Percentiles rank a stretch among this genome's conserved stretches.
These are phyloP conservation scores for Chlorella sp. DNA, from an alignment of 139 green algal genomes.

Conservation along the genomic window DNA sequence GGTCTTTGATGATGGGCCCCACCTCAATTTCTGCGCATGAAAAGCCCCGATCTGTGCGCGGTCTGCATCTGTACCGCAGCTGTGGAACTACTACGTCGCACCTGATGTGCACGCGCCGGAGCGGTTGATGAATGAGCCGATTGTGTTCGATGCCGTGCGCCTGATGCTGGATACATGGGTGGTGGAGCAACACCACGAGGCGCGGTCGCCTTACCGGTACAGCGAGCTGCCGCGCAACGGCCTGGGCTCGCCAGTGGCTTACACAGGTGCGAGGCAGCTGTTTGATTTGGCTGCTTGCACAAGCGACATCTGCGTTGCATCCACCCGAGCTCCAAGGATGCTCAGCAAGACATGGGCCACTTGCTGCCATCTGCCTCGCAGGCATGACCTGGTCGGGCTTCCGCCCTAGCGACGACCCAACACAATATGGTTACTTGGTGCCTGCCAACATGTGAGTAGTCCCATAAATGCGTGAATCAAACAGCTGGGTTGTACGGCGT, in stretches of 20 bases:
- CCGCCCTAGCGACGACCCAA: conserved; percentile 65
- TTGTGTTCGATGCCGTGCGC: conserved; percentile 57
- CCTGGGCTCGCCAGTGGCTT: conserved; percentile 23
- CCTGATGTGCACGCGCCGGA: conserved; percentile 42
- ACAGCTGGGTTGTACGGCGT: too few species aligned
- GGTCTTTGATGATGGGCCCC: too few species aligned
- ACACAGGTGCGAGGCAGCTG: conserved; percentile 47
- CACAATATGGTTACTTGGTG: conserved; percentile 61
- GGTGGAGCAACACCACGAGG: conserved; percentile 65
- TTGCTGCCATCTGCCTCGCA: not conserved
- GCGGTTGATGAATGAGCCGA: conserved; percentile 34
- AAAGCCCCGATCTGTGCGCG: too few species aligned
- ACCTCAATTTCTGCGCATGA: too few species aligned
- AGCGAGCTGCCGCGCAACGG: conserved; percentile 58
- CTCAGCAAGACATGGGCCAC: too few species aligned
- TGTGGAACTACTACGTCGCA: conserved; percentile 67
- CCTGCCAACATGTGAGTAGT: conserved; percentile 64
- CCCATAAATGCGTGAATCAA: too few species aligned
- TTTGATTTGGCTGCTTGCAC: too few species aligned
- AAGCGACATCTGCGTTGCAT: too few species aligned
- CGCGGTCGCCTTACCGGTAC: conserved; percentile 60
- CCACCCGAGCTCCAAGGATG: too few species aligned
- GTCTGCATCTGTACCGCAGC: too few species aligned
- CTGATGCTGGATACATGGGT: conserved; percentile 42
- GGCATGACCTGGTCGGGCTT: conserved; percentile 78